Evolutionary conservation across 1,284 basidiomycete species (phyloP), one percentile per base, ranked within the genome.

Genomic region (Meripilus lineatus): DNA sequence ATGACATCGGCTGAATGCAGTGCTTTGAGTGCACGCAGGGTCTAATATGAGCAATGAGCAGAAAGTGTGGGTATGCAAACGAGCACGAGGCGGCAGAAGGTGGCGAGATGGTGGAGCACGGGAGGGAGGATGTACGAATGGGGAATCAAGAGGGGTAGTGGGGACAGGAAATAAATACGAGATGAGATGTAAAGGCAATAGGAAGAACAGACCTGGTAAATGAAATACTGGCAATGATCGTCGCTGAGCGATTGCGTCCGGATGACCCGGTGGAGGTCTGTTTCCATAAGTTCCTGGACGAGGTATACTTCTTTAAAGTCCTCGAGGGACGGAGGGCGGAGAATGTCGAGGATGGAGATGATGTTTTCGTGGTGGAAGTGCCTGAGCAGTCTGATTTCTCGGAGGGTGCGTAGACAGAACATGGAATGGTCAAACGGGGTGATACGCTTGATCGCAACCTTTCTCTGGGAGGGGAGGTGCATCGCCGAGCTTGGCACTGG

Each of bases 331-430:
- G 87, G 68, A 0, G 93, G 93, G 61, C 90, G 90, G 72, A 96
- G 83, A 58, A 96, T 96, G 63, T 97, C 93, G 33, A 96, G 72
- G 55, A 97, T 93, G 26, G 92, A 90, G 61, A 96, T 96, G 59
- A 97, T 95, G 62, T 96, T 95, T 70, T 95, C 92, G 70, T 91
- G 87, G 50, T 86, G 89, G 59, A 96, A 77, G 69, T 93, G 93
- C 61, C 93, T 93, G 39, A 93, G 77, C n/a, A 93, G 77, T 64
- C 92, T 92, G 60, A 92, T 81, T 67, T 92, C 89, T 47, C 89
- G 77, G n/a, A 91, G 75, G 18, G 89, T 91, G 37, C 89, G 76
- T 7, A 91, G 72, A 63, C 86, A 89, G 66, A 90, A 91, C 88
- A 92, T 89, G 46, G 84, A 80, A 56, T 91, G 88, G 64, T 92